A percentile compares a stretch with the other conserved stretches of the same genome.
phyloP scores from a whole-genome alignment of 176 grass and related monocot species.

The Cenchrus fungigraminus region DNA sequence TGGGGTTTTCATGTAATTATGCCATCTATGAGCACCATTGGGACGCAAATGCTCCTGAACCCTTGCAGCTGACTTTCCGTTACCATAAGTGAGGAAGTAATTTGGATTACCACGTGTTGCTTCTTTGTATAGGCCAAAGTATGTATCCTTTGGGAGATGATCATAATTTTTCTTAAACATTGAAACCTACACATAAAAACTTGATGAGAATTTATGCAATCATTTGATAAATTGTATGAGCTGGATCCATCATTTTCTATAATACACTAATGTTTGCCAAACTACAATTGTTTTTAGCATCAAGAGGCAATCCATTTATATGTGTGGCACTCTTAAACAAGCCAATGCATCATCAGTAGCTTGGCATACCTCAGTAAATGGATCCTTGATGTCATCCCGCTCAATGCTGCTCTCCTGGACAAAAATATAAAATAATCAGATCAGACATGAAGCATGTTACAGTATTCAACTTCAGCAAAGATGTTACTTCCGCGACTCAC shows the following conservation, averaged over 20 bases:
- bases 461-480: slow-evolving; percentile 32
- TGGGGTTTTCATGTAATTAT: slow-evolving; percentile 97
- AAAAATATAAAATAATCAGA: slow-evolving; percentile 40
- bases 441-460: slow-evolving; percentile 42
- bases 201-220: not conserved
- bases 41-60: slow-evolving; percentile 91
- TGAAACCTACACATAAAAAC: slow-evolving; percentile 64
- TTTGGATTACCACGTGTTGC: slow-evolving; percentile 97
- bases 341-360: not conserved
- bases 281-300: not conserved
- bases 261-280: not conserved
- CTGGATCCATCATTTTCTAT: not conserved
- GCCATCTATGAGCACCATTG: slow-evolving; percentile 99
- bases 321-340: not conserved
- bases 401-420: slow-evolving; percentile 95
- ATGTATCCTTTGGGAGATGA: slow-evolving; percentile 99
- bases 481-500: slow-evolving; percentile 54
- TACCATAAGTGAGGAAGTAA: slow-evolving; percentile 97
- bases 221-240: not conserved
- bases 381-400: slow-evolving; percentile 94
- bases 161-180: slow-evolving; percentile 99
- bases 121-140: slow-evolving; percentile 99
- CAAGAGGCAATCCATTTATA: not conserved
- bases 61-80: slow-evolving; percentile 97
- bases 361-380: slow-evolving; percentile 92